Evolutionary conservation across 2,329 filamentous ascomycete genomes (phyloP).

Genomic region (Fonsecaea monophora): DNA sequence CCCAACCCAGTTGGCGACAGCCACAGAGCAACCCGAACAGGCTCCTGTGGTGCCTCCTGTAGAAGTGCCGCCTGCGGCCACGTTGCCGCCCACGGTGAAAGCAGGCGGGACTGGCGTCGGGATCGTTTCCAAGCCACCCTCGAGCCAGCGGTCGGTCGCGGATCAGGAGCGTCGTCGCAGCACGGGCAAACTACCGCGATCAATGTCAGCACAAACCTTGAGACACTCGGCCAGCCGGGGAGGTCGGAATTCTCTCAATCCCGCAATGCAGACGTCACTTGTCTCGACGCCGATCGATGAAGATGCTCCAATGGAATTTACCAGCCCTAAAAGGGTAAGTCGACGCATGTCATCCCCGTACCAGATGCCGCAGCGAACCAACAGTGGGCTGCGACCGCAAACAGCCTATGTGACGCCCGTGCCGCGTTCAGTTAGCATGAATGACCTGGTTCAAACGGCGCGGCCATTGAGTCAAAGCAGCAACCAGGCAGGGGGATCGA

Average conservation of each 20-base stretch:
- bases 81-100: slow-evolving; percentile 22
- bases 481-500: slow-evolving; percentile 1
- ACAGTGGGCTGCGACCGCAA: slow-evolving; percentile 15
- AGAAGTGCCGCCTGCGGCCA: slow-evolving; percentile 14
- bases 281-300: slow-evolving; percentile 36
- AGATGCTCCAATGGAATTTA: slow-evolving; percentile 35
- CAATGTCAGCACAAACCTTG: slow-evolving; percentile 26
- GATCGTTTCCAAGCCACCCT: slow-evolving; percentile 27
- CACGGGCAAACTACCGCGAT: slow-evolving; percentile 12
- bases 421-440: slow-evolving; percentile 6
- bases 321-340: slow-evolving; percentile 19
- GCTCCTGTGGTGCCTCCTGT: background rate
- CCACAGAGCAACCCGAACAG: slow-evolving; percentile 3
- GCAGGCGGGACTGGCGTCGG: slow-evolving; percentile 31
- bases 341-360: slow-evolving; percentile 28
- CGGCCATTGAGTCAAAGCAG: slow-evolving; percentile 25
- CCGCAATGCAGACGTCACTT: slow-evolving; percentile 26
- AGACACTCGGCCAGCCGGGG: slow-evolving; percentile 18
- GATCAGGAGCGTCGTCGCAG: slow-evolving; percentile 29
- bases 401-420: slow-evolving; percentile 14
- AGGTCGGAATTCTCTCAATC: slow-evolving; percentile 24
- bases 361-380: slow-evolving; percentile 19
- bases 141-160: slow-evolving; percentile 24
- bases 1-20: slow-evolving; percentile 30
- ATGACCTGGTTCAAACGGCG: slow-evolving; percentile 12